phyloP scores from a whole-genome alignment of 306 rosid species.

The Lablab purpureus region DNA sequence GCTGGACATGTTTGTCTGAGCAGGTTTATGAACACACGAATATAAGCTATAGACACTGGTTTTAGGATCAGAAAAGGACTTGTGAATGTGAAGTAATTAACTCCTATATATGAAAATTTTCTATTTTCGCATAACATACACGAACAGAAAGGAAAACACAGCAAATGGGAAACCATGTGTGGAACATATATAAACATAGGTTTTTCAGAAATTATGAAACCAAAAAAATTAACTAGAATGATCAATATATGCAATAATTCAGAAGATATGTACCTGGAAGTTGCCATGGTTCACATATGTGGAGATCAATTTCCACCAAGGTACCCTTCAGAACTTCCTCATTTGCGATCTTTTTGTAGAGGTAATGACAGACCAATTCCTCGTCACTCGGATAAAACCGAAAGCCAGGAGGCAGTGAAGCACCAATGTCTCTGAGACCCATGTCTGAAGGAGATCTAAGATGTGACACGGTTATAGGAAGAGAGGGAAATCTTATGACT shows the following conservation, averaged over 20 bases:
- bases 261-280: constrained; percentile 76
- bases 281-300: constrained; percentile 99
- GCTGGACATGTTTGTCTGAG: constrained; percentile 36
- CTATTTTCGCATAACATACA: constrained; percentile 15
- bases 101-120: not conserved
- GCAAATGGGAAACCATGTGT: not conserved
- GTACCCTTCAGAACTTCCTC: constrained; percentile 81
- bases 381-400: constrained; percentile 94
- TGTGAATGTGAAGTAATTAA: constrained; percentile 1
- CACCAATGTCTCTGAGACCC: constrained; percentile 98
- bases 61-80: constrained; percentile 17
- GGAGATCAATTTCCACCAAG: constrained; percentile 89
- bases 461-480: not conserved
- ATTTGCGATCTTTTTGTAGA: constrained; percentile 84
- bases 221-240: not conserved
- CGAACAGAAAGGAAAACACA: not conserved
- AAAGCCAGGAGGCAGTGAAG: constrained; percentile 97
- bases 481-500: constrained; percentile 27
- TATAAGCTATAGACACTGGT: constrained; percentile 10
- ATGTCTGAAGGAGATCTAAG: constrained; percentile 42
- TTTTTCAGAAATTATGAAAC: constrained; percentile 20
- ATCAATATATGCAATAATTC: not conserved
- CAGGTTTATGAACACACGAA: not conserved
- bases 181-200: not conserved
- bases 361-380: constrained; percentile 94